Evolutionary conservation across 345 rosid species (phyloP).

Genomic region (Durio zibethinus): DNA sequence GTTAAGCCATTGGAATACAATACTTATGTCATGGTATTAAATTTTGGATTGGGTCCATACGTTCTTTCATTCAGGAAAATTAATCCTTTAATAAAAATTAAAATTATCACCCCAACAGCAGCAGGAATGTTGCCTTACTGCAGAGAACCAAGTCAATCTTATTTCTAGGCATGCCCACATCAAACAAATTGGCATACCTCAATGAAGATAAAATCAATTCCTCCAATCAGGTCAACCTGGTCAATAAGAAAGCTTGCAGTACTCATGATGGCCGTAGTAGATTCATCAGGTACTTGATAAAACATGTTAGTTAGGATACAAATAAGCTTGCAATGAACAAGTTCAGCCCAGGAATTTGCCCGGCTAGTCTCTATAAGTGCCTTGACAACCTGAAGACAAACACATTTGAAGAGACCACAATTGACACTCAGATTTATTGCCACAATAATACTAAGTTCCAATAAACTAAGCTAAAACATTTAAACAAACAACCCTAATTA

Average conservation of each 20-base stretch:
- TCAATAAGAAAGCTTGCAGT: conserved; percentile 62
- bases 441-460: not conserved
- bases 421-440: not conserved
- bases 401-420: not conserved
- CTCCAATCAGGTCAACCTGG: conserved; percentile 93
- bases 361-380: conserved; percentile 71
- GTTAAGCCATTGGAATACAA: not conserved
- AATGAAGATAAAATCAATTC: conserved; percentile 80
- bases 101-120: not conserved
- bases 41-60: not conserved
- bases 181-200: conserved; percentile 54
- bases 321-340: conserved; percentile 90
- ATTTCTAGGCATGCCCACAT: not conserved
- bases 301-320: conserved; percentile 90
- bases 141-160: not conserved
- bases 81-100: not conserved
- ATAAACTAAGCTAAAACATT: not conserved
- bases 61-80: not conserved
- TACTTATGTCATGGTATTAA: not conserved
- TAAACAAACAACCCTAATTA: not conserved
- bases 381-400: conserved; percentile 68
- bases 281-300: conserved; percentile 61
- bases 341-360: conserved; percentile 89
- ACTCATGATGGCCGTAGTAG: conserved; percentile 34
- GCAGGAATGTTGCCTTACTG: not conserved